Base-by-base conservation (phyloP, 306 rosid genomes). In the Vicia faba region DNA sequence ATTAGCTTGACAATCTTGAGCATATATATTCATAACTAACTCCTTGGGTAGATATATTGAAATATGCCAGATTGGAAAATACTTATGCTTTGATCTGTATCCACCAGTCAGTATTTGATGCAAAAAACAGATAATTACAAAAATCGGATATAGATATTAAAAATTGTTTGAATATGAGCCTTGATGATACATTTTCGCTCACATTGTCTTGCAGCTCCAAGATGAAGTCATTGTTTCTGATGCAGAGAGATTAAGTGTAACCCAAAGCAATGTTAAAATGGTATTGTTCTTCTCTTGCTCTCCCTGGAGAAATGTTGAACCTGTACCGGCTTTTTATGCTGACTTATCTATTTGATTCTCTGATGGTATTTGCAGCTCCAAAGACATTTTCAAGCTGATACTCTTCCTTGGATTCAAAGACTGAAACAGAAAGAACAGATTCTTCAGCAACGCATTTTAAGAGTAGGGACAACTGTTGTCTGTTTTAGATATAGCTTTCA, bases 211-310 rank as follows among this genome's bases (percentile, higher is more conserved):
- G 76, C 88, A 95, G 97, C 83, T 95, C 79, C 97, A 95, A 86
- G 99, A 95, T 79, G 97, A 95, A 81, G 99, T 95, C 82, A 85
- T 90, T 66, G 74, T 84, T 64, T 88, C 99, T 61, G 99, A 95
- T 81, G 87, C 92, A 13, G 99, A 90, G 80, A 86, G 97, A 73
- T 83, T 95, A 55, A 81, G 85, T 66, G 74, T 90, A 76, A 90
- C 99, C 71, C 99, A 90, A 79, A 95, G 96, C 91, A 90, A 88
- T 70, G 96, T 95, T 61, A 90, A 90, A 80, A 86, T 84, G 99
- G 99, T 95, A 85, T 50, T 58, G 14, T 53, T 41, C 19, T 64
- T 13, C 28, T 39, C 43, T 33, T 18, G 41, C 66, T 44, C 10
- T 35, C 19, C 61, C 43, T 9, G 11, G 8, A 14, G 38, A 55